Conservation (phyloP, 345 rosid genomes). For the Dipteronia dyeriana region DNA sequence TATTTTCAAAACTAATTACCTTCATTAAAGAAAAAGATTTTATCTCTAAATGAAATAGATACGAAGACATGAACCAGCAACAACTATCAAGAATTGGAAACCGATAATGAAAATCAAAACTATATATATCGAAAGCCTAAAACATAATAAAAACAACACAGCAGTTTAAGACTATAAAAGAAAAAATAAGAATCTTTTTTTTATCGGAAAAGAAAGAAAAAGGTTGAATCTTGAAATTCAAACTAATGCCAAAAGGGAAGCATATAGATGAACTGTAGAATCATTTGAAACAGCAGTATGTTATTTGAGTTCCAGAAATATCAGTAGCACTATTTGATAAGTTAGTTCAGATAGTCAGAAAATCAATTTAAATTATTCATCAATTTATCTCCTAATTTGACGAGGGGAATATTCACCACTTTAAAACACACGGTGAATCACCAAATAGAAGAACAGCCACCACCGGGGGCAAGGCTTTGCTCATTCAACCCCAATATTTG, state of each 20-base stretch:
- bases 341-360: not conserved
- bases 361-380: not conserved
- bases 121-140: not conserved
- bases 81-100: not conserved
- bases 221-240: not conserved
- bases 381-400: not conserved
- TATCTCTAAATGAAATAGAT: not conserved
- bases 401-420: not conserved
- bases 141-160: not conserved
- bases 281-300: not conserved
- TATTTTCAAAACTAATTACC: not conserved
- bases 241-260: conserved; percentile 2
- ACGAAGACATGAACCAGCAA: not conserved
- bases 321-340: not conserved
- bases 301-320: not conserved
- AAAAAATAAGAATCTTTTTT: not conserved
- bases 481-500: not conserved
- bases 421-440: not conserved
- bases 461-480: not conserved
- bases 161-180: not conserved
- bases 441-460: not conserved
- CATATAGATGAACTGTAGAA: not conserved
- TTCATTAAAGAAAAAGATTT: not conserved
- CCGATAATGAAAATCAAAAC: not conserved
- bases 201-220: not conserved